Conservation (phyloP, 768 basidiomycete species). For the Sistotremastrum niveocremeum region DNA sequence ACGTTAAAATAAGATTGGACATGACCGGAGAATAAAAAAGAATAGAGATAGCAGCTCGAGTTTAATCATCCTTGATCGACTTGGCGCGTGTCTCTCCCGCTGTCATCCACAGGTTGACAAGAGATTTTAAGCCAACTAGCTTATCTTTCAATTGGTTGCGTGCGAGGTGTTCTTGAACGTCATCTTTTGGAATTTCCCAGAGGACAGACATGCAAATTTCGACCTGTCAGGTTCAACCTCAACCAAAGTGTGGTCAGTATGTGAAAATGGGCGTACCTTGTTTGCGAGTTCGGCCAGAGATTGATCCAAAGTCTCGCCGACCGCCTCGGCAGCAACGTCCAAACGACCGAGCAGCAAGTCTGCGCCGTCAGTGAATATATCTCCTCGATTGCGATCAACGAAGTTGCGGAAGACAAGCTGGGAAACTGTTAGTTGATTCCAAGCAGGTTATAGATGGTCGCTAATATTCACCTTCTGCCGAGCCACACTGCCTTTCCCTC, state of each 20-base stretch:
- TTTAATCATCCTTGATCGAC: too few relatives aligned
- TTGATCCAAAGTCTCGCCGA: conserved; percentile 34
- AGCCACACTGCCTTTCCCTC: conserved; percentile 42
- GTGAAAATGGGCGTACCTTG: conserved; percentile 26
- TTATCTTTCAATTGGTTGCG: too few relatives aligned
- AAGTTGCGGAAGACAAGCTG: conserved; percentile 37
- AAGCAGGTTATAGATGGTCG: neutral
- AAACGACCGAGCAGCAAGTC: conserved; percentile 36
- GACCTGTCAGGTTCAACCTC: conserved; percentile 17
- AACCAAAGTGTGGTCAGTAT: conserved; percentile 4
- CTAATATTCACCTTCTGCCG: conserved; percentile 36
- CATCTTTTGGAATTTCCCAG: conserved; percentile 32
- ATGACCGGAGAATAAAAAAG: too few relatives aligned
- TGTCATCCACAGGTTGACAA: too few relatives aligned
- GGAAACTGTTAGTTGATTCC: neutral
- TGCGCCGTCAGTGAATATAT: conserved; percentile 40
- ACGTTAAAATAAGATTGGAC: too few relatives aligned
- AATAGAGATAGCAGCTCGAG: too few relatives aligned
- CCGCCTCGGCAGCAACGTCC: conserved; percentile 30
- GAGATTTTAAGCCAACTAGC: too few relatives aligned
- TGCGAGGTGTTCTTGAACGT: neutral
- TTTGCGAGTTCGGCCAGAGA: conserved; percentile 37
- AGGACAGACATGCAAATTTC: conserved; percentile 45
- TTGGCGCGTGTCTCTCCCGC: too few relatives aligned
- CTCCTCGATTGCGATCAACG: conserved; percentile 29